Base-by-base conservation (phyloP, 257 asterid genomes). In the Buddleja alternifolia region DNA sequence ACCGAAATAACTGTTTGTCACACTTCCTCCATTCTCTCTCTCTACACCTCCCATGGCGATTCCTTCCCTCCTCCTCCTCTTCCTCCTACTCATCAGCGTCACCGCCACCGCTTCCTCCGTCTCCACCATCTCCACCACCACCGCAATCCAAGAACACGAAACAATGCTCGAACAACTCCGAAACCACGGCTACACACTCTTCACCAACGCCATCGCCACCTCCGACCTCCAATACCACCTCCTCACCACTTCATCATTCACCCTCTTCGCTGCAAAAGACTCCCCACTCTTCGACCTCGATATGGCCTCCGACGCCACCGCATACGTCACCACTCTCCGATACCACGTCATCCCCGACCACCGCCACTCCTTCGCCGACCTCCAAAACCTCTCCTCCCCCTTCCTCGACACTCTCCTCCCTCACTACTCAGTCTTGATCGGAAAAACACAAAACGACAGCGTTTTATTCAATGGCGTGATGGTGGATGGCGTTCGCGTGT, bases 341-440 rank as follows among this genome's bases (percentile, higher is more conserved):
- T 87, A 82, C 86, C 95, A 87, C 83, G 58, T 85, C 80, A 45
- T 81, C 74, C 85, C 92, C 68, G 36, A 73, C 71, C 80, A 63
- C 67, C 85, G 83, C 60, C 75, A 78, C 79, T 66, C 84, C 7
- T 70, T 75, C 72, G 42, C 77, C 75, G 79, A 81, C 50, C 83
- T 87, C 52, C 78, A 47, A 2, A 81, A 63, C 58, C 81, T 83
- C 60, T 10, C 86, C 23, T 63, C 81, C 39, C 83, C 88, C 0
- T 88, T 81, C 11, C 83, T 88, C n/a, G 81, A 78, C n/a, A 88
- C 92, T 7, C 86, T 85, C 39, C 88, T 85, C 52, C 86, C 86
- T 51, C 82, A 83, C 71, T 78, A 76, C 83, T 76, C 88, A 4
- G 53, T 88, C 17, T 17, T 86, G 59, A 71, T 86, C 7, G 84